Conservation (phyloP, 2,329 filamentous ascomycete genomes). For the Colletotrichum limetticola region DNA sequence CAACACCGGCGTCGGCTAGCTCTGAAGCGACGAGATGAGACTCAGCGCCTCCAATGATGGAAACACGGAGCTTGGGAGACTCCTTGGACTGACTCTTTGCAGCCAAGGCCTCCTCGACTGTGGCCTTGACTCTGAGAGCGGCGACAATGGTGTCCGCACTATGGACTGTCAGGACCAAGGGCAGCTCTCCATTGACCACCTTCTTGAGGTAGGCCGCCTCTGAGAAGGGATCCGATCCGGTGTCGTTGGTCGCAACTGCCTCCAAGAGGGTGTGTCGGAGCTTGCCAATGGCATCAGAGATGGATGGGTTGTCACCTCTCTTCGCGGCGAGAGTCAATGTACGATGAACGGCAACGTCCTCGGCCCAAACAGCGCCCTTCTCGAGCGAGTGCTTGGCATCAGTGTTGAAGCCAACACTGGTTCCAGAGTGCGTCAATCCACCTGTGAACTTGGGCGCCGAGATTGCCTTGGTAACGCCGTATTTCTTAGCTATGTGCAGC, state of each 20-base stretch:
- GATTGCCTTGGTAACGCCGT: constrained; percentile 69
- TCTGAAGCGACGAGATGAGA: constrained; percentile 68
- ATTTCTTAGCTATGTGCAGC: constrained; percentile 60
- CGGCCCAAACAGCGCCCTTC: constrained; percentile 61
- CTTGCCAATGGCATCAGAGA: constrained; percentile 63
- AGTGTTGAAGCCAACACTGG: constrained; percentile 68
- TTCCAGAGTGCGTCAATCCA: constrained; percentile 61
- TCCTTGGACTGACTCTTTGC: constrained; percentile 31
- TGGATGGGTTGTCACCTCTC: constrained; percentile 55
- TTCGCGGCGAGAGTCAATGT: constrained; percentile 63
- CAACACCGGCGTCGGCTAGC: constrained; percentile 65
- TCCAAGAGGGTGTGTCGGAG: constrained; percentile 65
- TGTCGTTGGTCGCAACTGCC: constrained; percentile 54
- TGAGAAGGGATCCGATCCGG: constrained; percentile 52
- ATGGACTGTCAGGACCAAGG: constrained; percentile 69
- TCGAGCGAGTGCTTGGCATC: constrained; percentile 58
- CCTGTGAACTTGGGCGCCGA: constrained; percentile 62
- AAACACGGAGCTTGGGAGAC: constrained; percentile 56
- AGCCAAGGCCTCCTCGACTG: constrained; percentile 58
- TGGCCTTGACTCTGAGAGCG: constrained; percentile 66
- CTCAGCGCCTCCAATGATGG: constrained; percentile 72
- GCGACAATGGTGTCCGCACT: constrained; percentile 72
- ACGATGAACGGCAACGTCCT: constrained; percentile 68
- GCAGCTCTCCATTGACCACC: constrained; percentile 63
- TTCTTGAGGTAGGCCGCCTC: constrained; percentile 62